These are phyloP conservation scores for Striga asiatica DNA, from an alignment of 257 asterid species.

Conservation along the genomic window DNA sequence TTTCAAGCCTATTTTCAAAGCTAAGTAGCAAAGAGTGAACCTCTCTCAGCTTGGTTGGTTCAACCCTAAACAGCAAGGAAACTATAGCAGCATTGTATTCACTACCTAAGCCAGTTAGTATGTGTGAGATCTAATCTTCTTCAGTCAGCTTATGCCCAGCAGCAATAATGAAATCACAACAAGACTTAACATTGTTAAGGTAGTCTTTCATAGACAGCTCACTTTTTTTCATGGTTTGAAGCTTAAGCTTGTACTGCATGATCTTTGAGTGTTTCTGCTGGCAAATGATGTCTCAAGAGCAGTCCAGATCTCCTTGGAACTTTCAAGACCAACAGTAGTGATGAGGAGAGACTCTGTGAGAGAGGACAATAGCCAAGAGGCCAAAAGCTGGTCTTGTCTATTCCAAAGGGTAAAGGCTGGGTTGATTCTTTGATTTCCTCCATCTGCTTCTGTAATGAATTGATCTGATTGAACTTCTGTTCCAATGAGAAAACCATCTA, in stretches of 20 bases:
- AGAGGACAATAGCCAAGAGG: too few species aligned
- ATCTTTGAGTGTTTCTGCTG: too few species aligned
- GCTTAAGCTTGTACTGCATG: not conserved
- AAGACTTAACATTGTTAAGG: not conserved
- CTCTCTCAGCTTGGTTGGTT: not conserved
- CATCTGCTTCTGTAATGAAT: too few species aligned
- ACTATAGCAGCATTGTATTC: not conserved
- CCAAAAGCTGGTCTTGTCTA: too few species aligned
- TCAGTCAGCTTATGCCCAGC: not conserved
- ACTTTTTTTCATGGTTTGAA: not conserved
- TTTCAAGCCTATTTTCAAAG: not conserved
- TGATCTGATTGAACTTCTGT: too few species aligned
- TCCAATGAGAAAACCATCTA: too few species aligned
- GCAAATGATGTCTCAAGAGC: too few species aligned
- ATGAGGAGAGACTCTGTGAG: too few species aligned
- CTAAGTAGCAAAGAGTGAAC: not conserved
- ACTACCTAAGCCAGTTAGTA: not conserved
- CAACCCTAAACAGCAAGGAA: not conserved
- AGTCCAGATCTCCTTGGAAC: too few species aligned
- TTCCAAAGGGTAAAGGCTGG: too few species aligned
- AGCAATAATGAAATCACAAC: not conserved
- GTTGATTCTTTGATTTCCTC: too few species aligned
- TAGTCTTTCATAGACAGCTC: not conserved
- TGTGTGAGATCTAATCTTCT: not conserved
- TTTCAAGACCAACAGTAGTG: too few species aligned